phyloP scores from a whole-genome alignment of 345 rosid genomes.

The Eucalyptus caleyi region DNA sequence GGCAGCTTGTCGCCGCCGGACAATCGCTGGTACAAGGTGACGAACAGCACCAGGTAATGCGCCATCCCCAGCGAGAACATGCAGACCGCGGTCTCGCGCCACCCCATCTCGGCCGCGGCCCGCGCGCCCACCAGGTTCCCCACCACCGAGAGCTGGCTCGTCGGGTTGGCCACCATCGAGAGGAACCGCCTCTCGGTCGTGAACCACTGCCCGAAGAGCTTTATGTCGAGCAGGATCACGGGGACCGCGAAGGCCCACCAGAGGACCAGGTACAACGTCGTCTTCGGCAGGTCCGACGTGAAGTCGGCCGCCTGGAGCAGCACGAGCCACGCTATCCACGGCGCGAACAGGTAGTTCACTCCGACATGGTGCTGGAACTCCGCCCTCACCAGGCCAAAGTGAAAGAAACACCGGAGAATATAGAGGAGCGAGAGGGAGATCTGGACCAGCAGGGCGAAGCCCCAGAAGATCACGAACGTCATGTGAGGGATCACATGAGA shows the following conservation, averaged over 20 bases:
- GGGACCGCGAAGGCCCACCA: conserved; percentile 26
- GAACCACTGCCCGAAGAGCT: conserved; percentile 40
- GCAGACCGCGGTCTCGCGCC: conserved; percentile 26
- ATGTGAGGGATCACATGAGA: neutral
- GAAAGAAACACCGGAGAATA: conserved; percentile 13
- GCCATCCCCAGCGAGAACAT: conserved; percentile 29
- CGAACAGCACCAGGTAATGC: conserved; percentile 35
- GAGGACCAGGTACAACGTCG: neutral
- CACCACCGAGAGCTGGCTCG: conserved; percentile 25
- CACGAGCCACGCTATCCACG: conserved; percentile 30
- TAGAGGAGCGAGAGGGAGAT: conserved; percentile 16
- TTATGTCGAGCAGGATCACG: conserved; percentile 19
- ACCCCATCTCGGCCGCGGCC: conserved; percentile 24
- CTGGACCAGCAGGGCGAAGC: conserved; percentile 5
- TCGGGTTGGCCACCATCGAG: conserved; percentile 31
- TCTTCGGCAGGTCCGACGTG: neutral
- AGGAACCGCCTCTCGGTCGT: conserved; percentile 22
- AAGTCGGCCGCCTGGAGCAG: conserved; percentile 18
- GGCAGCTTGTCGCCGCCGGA: conserved; percentile 16
- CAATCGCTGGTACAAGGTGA: conserved; percentile 29
- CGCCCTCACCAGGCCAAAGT: conserved; percentile 15
- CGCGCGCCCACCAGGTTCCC: conserved; percentile 27
- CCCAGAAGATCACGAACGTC: conserved; percentile 17
- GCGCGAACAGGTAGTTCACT: conserved; percentile 23
- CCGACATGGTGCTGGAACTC: conserved; percentile 35